phyloP scores from a whole-genome alignment of 306 rosid genomes.

The Echinosophora koreensis region DNA sequence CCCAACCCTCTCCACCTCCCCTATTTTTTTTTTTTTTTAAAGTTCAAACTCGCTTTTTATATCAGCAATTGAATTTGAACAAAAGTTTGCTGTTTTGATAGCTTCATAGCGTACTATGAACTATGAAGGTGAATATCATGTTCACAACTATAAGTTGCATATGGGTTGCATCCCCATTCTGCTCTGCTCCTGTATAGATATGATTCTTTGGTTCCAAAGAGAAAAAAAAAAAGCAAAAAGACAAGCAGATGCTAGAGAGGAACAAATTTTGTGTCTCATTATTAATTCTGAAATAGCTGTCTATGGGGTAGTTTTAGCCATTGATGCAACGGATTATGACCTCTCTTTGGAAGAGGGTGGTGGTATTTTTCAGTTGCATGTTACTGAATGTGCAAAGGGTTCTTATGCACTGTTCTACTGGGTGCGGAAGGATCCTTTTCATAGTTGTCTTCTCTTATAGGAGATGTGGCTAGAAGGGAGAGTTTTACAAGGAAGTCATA shows the following conservation, averaged over 20 bases:
- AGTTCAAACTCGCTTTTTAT: not conserved
- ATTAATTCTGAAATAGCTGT: slow-evolving; percentile 5
- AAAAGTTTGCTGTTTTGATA: not conserved
- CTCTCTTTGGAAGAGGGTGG: slow-evolving; percentile 12
- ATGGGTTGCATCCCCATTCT: not conserved
- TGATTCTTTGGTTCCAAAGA: not conserved
- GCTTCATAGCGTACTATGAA: slow-evolving; percentile 5
- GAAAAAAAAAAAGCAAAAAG: not conserved
- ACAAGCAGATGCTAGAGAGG: not conserved
- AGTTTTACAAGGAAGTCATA: not conserved
- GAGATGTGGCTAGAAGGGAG: not conserved
- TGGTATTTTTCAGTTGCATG: not conserved
- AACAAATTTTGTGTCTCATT: not conserved
- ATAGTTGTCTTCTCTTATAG: not conserved
- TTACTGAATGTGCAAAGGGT: not conserved
- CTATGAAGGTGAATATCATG: not conserved
- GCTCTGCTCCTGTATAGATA: not conserved
- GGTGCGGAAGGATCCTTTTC: slow-evolving; percentile 10
- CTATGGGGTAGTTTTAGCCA: not conserved
- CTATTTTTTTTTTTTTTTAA: not conserved
- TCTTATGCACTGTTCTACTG: not conserved
- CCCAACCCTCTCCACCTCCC: not conserved
- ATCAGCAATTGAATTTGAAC: not conserved
- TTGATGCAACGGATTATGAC: slow-evolving; percentile 8
- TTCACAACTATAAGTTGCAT: not conserved